Base-by-base conservation (phyloP, 345 rosid genomes). In the Rhodamnia rubescens region DNA sequence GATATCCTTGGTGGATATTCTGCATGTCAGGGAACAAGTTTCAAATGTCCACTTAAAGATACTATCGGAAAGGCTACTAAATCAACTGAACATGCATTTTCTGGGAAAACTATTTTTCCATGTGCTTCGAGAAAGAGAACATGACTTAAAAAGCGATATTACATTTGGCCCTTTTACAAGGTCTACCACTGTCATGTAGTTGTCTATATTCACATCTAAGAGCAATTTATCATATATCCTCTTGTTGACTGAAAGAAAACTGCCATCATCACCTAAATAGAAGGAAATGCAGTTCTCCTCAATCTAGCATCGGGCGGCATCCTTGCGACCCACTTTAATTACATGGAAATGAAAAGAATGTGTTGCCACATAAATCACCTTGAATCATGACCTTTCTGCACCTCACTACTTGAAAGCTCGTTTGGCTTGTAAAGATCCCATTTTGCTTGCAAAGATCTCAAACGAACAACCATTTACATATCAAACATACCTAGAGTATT, bases 1-100 rank as follows among this genome's bases (percentile, higher is more conserved):
- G 92, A 91, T 90, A 92, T 11, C 99, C 99, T 84, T 96, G 99
- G 88, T 98, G 99, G 85, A 98, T 84, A 88, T 91, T 96, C 99
- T 98, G 94, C 84, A 91, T 26, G 87, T 44, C 84, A 89, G 47
- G 55, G 24, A 69, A 69, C 47, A 69, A 69, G 80, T 69, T 69
- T 69, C 80, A 69, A 20, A 36, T 69, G 42, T 69, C 47, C 40
- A 69, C 13, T 18, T 18, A 36, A 69, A 69, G 26, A 69, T 18
- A 36, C 80, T 20, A 36, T 20, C 26, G 47, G 26, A 69, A 36
- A 36, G 80, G 47, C 80, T 69, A 18, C 80, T 36, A 18, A 69
- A 36, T 69, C 47, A 69, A 69, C 22, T 36, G 47, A 36, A 69
- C 80, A 69, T 18, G 27, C 59, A 56, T 22, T 56, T 56, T 56